Evolutionary conservation across 2,329 filamentous ascomycete genomes (phyloP), one percentile per base, ranked within the genome.

Genomic region (Alternaria postmessia): DNA sequence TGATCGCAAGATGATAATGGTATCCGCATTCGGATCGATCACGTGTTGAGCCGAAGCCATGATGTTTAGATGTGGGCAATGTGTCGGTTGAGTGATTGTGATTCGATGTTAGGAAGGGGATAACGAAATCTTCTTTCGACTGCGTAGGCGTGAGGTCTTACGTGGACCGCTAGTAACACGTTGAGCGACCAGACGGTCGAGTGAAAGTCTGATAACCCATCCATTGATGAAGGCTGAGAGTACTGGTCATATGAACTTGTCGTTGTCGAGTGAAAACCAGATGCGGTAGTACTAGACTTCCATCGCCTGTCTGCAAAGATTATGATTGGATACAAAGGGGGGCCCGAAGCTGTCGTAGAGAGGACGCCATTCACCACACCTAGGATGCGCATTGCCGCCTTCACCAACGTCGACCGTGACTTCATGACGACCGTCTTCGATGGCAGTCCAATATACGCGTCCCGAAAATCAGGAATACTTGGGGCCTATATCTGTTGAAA

Each of bases 11-110:
- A 54, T 38, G 26, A 63, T 61, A 16, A 63, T 32, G 5, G 61
- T 54, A 46, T 63, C 61, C 22, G 26, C 43, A 20, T 54, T 38
- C 14, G 48, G 44, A 8, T 48, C 42, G 38, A 63, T 57, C 22
- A 24, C 18, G 30, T 57, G 34, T 16, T 47, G 9, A 28, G 39
- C 28, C 8, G 34, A 41, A 9, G 47, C 20, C 46, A 57, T 57
- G n/a, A n/a, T 18, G 7, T 11, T 47, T 26, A 26, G n/a, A 11
- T 32, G 26, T 32, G 11, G 26, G 30, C n/a, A 24, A 30, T 20
- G 26, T 20, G 3, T 20, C n/a, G 24, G 34, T 24, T 36, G 30
- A 24, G 46, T 24, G 30, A 28, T 48, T 11, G 46, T 22, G 18
- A n/a, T 48, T 48, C 8, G 7, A 7, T 24, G 12, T n/a, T 22